Conservation (phyloP, 2,329 filamentous ascomycete genomes). For the Coniochaeta sp. region DNA sequence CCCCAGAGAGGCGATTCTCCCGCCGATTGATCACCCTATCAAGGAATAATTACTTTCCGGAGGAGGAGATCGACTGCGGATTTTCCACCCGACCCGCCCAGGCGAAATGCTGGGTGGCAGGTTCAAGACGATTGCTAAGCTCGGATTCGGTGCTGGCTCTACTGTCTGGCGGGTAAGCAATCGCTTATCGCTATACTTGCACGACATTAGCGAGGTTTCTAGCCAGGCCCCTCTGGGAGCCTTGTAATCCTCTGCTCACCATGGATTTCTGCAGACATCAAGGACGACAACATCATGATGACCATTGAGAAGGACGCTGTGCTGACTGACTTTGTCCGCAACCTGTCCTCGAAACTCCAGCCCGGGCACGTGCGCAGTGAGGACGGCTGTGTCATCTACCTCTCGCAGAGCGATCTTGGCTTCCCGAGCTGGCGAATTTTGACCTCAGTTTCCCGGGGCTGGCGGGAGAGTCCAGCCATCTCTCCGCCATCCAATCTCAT, state of each 20-base stretch:
- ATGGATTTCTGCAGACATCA: neutral
- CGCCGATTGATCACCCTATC: neutral
- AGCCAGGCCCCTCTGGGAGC: no score
- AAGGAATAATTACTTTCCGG: neutral
- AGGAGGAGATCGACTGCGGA: neutral
- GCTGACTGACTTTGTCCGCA: neutral
- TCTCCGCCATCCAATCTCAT: neutral
- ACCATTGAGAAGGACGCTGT: neutral
- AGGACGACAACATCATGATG: neutral
- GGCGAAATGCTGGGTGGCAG: neutral
- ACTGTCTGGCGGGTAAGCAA: neutral
- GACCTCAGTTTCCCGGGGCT: neutral
- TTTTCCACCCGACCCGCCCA: neutral
- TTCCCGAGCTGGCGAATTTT: neutral
- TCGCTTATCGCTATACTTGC: no score
- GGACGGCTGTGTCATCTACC: neutral
- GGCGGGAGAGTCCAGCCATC: neutral
- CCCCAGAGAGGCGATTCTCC: neutral
- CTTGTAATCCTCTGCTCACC: neutral
- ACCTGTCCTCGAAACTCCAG: neutral
- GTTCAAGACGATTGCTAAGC: neutral
- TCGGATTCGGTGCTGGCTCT: neutral
- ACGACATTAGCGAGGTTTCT: no score
- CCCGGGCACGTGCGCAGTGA: neutral
- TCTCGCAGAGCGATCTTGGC: neutral